Evolutionary conservation across 208 protist species (phyloP), one percentile per base, ranked within the genome.

Genomic region (Trypanosoma rangeli): DNA sequence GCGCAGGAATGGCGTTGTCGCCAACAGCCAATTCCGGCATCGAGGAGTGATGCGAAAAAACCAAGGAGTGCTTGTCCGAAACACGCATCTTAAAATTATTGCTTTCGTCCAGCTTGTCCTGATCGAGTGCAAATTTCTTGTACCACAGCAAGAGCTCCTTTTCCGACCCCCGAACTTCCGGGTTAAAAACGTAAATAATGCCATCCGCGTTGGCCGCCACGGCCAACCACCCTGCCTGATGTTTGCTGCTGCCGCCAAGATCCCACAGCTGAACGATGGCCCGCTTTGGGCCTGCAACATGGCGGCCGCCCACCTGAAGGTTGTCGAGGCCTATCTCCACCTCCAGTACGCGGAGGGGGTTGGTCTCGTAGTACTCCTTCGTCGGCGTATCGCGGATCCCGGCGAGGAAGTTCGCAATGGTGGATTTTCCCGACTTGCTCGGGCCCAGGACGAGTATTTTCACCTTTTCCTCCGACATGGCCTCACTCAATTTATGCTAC

Each of bases 161-260:
- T 72, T 93, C 84, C 16, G 82, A 68, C 52, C 84, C 80, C 54
- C 80, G 79, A 33, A 94, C 72, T 52, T 82, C 86, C 0, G 90
- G 87, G 64, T 96, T 94, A 64, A 93, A 96, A 48, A 96, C 89
- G 42, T 93, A 92, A 55, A 97, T 80, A 44, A 96, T 90, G n/a
- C 85, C 94, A 42, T 93, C 82, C 8, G 88, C 81, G 53, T 87
- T 74, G 37, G 72, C 63, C 15, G 84, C 80, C 15, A 94, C 80
- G n/a, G 92, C 90, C 18, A 90, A 85, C 94, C 94, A 97, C 49
- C 90, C 80, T 9, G 86, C 74, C 74, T 97, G 91, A 59, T 93
- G 82, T 60, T 88, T 90, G 63, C 75, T 81, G 75, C 75, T 93
- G 60, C 94, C 94, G 31, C 85, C 74, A 10, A 95, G 54, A 55